Conservation (phyloP, 2,329 filamentous ascomycete species). For the Coniochaeta sp. region DNA sequence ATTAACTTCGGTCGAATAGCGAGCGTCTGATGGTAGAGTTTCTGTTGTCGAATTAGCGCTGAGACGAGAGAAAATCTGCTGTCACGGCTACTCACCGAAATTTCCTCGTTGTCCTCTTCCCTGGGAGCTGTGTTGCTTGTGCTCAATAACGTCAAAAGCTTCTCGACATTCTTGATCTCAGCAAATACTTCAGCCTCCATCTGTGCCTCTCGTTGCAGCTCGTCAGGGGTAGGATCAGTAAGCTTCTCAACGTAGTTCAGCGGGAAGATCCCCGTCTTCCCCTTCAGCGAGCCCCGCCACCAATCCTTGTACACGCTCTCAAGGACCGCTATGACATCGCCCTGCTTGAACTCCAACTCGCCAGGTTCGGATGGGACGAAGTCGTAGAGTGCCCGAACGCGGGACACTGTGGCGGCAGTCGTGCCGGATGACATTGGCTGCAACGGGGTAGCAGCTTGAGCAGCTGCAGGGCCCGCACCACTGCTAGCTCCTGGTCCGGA, state of each 20-base stretch:
- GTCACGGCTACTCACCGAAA: constrained; percentile 56
- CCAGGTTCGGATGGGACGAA: constrained; percentile 91
- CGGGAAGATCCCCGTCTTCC: constrained; percentile 95
- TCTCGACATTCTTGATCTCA: constrained; percentile 58
- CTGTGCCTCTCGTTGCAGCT: constrained; percentile 89
- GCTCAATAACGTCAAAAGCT: constrained; percentile 80
- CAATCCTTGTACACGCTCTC: constrained; percentile 99
- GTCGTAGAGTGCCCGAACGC: constrained; percentile 88
- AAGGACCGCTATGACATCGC: constrained; percentile 92
- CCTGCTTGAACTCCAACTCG: constrained; percentile 92
- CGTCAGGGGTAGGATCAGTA: constrained; percentile 86
- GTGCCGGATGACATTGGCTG: constrained; percentile 70
- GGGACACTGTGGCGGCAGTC: constrained; percentile 90
- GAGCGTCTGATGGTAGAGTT: constrained; percentile 85
- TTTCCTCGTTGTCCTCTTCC: constrained; percentile 93
- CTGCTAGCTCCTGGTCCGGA: constrained; percentile 26
- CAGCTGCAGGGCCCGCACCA: constrained; percentile 20
- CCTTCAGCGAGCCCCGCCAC: constrained; percentile 94
- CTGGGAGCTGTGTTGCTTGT: constrained; percentile 73
- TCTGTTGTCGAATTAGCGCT: constrained; percentile 30
- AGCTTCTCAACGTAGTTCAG: constrained; percentile 98
- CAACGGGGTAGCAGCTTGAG: constrained; percentile 31
- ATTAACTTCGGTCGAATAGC: constrained; percentile 95
- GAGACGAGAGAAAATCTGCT: too few relatives aligned
- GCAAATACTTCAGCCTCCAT: constrained; percentile 74